Conservation (phyloP, 208 protist genomes). For the Crithidia fasciculata region DNA sequence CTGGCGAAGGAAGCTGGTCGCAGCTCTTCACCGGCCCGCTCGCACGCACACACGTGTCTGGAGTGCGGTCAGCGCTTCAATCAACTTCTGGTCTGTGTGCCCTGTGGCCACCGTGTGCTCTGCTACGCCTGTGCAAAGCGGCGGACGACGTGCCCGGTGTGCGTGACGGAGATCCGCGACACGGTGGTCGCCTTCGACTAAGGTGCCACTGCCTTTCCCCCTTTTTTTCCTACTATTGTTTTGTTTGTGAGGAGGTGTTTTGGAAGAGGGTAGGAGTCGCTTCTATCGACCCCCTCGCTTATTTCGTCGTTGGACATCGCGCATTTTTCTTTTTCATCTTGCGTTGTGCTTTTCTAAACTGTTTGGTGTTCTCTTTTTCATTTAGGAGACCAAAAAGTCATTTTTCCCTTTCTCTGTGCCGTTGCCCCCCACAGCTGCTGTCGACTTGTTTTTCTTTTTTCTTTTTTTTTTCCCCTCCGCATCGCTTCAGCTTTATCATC, state of each 20-base stretch:
- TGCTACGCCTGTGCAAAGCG: conserved; percentile 64
- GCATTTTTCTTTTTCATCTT: background rate
- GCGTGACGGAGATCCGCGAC: conserved; percentile 49
- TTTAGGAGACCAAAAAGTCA: background rate
- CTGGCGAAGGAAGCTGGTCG: background rate
- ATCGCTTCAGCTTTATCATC: background rate
- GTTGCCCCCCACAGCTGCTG: too few species aligned
- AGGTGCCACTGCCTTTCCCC: background rate
- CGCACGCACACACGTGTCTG: conserved; percentile 32
- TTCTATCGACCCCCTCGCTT: too few species aligned
- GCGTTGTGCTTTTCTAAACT: background rate
- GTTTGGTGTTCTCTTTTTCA: conserved; percentile 7
- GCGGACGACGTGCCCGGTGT: conserved; percentile 81
- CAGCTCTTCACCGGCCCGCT: background rate
- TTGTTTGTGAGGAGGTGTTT: background rate
- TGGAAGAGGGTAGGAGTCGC: too few species aligned
- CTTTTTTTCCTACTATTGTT: background rate
- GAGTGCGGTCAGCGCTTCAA: conserved; percentile 43
- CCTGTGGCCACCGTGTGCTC: conserved; percentile 86
- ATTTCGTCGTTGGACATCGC: too few species aligned
- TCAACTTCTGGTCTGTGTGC: conserved; percentile 62
- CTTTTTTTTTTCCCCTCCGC: conserved; percentile 1
- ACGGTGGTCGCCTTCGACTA: conserved; percentile 43
- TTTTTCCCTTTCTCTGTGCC: too few species aligned
- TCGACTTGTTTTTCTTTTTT: conserved; percentile 10